These are phyloP conservation scores for Diaporthe amygdali DNA, from an alignment of 2,329 filamentous ascomycete genomes.

Conservation along the genomic window DNA sequence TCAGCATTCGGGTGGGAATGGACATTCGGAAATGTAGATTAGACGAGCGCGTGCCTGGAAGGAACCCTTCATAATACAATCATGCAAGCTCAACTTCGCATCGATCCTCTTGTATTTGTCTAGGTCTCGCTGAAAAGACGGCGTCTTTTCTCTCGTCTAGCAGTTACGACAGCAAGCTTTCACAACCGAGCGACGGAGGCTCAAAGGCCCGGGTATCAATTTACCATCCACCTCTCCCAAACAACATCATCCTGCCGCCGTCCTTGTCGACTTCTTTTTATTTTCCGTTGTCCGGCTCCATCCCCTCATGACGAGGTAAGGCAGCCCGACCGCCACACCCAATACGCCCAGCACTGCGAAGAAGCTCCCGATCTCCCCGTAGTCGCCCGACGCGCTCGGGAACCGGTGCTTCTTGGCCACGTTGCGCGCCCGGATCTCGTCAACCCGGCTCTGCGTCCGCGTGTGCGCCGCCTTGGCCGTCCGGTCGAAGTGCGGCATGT, in stretches of 20 bases:
- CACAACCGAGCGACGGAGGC: background rate
- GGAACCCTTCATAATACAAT: background rate
- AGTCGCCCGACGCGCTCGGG: slow-evolving; percentile 35
- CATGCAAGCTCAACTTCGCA: background rate
- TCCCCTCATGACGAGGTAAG: slow-evolving; percentile 46
- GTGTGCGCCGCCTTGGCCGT: slow-evolving; percentile 68
- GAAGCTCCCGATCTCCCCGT: slow-evolving; percentile 47
- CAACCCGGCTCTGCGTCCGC: slow-evolving; percentile 72
- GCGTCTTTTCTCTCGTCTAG: background rate
- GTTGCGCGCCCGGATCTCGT: slow-evolving; percentile 45
- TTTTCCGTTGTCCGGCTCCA: slow-evolving; percentile 29
- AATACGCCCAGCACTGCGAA: slow-evolving; percentile 55
- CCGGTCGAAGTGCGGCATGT: slow-evolving; percentile 81
- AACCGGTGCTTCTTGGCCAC: slow-evolving; percentile 44
- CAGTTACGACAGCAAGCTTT: background rate
- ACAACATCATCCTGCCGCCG: background rate
- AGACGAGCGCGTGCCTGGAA: slow-evolving; percentile 23
- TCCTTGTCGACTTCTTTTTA: slow-evolving; percentile 24
- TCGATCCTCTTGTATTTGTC: background rate
- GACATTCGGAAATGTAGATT: slow-evolving; percentile 25
- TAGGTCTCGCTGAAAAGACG: background rate
- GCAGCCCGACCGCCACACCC: slow-evolving; percentile 50
- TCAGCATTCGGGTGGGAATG: slow-evolving; percentile 17
- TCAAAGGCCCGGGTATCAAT: slow-evolving; percentile 1
- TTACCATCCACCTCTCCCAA: background rate